Evolutionary conservation across 495 filamentous ascomycete species (phyloP), one percentile per base, ranked within the genome.

Genomic region (Neurospora sp.): DNA sequence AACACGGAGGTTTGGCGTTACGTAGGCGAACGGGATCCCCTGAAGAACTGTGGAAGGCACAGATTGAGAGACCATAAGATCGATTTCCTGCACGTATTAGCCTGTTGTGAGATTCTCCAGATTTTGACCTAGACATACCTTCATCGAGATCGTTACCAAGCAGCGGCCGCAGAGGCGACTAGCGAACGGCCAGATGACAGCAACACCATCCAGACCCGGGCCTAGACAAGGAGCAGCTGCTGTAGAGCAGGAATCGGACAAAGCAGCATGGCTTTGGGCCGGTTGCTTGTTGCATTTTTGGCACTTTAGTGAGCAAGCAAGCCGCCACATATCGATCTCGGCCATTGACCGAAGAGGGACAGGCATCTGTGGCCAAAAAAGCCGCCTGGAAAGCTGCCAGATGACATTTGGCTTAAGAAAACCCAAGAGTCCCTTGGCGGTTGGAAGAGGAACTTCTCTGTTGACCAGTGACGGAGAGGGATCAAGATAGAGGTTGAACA

Each of bases 121-220:
- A 35, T 44, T 48, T 14, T 70, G 39, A 40, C 9, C 27, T 72
- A 38, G 5, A 80, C 83, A 73, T 81, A 93, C 91, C 86, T 89
- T 92, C 74, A 86, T 77, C 40, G 88, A 87, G 38, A 76, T 83
- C 44, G 84, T 74, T 70, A 84, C 71, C n/a, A 92, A 81, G 79
- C 92, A 94, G 22, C 79, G 39, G 5, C 84, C 89, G 78, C 92
- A 94, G 42, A 85, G 80, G 69, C 87, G 84, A 38, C 88, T 79
- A 22, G 83, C 89, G 79, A 93, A 93, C 1, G 89, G 80, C 90
- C 91, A 94, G 31, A 92, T 79, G 20, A 84, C 78, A 61, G 84
- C 82, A 20, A 89, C 83, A 9, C 85, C 85, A 46, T 85, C 77
- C 39, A 78, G 70, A 20, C 87, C 88, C 18, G 89, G 89, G 12